phyloP scores from a whole-genome alignment of 257 asterid species.

The Penstemon newberryi region DNA sequence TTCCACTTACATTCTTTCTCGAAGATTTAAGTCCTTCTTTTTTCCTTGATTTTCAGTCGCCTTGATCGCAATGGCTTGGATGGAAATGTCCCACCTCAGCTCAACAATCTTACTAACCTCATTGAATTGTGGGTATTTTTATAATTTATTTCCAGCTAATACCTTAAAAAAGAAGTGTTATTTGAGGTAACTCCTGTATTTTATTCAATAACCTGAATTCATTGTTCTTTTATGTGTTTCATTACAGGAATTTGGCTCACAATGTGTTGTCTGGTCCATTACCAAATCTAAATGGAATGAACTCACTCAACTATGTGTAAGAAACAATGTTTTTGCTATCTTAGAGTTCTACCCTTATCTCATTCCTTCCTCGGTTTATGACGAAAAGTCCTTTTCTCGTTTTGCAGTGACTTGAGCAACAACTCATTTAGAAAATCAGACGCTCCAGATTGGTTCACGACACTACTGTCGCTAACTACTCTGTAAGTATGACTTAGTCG shows the following conservation, averaged over 20 bases:
- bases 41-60: slow-evolving; percentile 50
- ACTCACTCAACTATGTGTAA: slow-evolving; percentile 80
- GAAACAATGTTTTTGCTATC: slow-evolving; percentile 17
- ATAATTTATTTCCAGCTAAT: neutral
- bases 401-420: slow-evolving; percentile 85
- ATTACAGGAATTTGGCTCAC: slow-evolving; percentile 76
- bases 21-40: neutral
- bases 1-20: slow-evolving; percentile 10
- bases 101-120: slow-evolving; percentile 71
- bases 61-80: slow-evolving; percentile 73
- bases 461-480: slow-evolving; percentile 72
- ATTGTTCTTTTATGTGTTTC: slow-evolving; percentile 18
- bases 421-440: slow-evolving; percentile 66
- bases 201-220: neutral
- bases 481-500: slow-evolving; percentile 53
- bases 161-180: slow-evolving; percentile 10
- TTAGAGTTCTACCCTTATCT: neutral
- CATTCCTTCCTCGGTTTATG: neutral
- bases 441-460: slow-evolving; percentile 79
- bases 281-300: slow-evolving; percentile 79
- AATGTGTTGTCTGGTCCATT: slow-evolving; percentile 66
- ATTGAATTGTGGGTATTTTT: slow-evolving; percentile 70
- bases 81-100: slow-evolving; percentile 57
- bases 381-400: neutral
- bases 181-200: neutral